Conservation (phyloP, 1,284 basidiomycete genomes). For the Rhodotorula sp. region DNA sequence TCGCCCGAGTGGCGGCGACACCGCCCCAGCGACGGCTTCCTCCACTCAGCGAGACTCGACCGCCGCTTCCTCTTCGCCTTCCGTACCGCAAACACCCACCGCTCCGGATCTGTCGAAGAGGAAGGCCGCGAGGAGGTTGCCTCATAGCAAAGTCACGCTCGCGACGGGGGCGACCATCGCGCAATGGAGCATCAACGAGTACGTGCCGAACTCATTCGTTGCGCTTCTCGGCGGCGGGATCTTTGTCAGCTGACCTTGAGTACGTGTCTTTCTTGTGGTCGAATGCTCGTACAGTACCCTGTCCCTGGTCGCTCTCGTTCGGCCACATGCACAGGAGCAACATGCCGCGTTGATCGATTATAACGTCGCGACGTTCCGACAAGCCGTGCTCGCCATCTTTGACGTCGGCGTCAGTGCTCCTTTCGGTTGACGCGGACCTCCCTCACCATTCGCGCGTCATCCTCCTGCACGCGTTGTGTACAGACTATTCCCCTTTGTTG, state of each 20-base stretch:
- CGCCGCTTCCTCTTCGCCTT: background rate
- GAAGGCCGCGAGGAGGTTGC: constrained; percentile 9
- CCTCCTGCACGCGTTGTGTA: background rate
- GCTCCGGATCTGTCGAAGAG: too few relatives aligned
- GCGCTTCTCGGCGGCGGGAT: background rate
- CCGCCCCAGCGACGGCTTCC: background rate
- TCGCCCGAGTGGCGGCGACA: background rate
- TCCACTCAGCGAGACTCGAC: constrained; percentile 5
- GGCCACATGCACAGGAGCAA: constrained; percentile 72
- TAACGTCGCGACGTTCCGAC: constrained; percentile 80
- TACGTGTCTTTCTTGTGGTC: background rate
- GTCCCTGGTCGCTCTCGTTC: constrained; percentile 75
- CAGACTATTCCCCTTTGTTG: background rate
- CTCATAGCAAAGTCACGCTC: constrained; percentile 30
- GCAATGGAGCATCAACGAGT: constrained; percentile 40
- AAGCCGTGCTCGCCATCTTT: constrained; percentile 50
- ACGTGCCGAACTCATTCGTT: background rate
- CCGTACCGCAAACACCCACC: background rate
- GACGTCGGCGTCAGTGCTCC: constrained; percentile 22
- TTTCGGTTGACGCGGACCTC: background rate
- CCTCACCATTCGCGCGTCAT: background rate
- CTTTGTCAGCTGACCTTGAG: background rate
- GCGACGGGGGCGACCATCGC: constrained; percentile 39
- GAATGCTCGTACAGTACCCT: constrained; percentile 53
- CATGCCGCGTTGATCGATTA: constrained; percentile 83